Evolutionary conservation across 2,329 filamentous ascomycete species (phyloP), one percentile per base, ranked within the genome.

Genomic region (Neonectria punicea): DNA sequence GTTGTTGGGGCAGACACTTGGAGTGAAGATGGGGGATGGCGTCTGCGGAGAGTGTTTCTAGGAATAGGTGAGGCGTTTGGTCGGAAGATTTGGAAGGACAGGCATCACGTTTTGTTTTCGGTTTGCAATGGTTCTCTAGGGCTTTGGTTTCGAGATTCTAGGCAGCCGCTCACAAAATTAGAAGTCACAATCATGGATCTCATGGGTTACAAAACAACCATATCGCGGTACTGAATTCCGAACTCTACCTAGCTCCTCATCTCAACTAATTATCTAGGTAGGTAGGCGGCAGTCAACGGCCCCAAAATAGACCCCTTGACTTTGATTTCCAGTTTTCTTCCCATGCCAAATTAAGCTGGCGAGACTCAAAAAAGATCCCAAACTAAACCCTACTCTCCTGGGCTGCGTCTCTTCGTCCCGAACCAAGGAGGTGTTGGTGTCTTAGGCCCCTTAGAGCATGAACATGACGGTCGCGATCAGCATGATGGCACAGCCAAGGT

Each of bases 401-500:
- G 20, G 18, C 22, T 49, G 14, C 18, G 5, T 46, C 22, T 28
- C 20, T 25, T 53, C 30, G 39, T 49, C 18, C 30, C 28, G 3
- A 51, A 30, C 18, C 50, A 32, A 32, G 36, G 44, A 44, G 41
- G 46, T 50, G 25, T 32, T 25, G 57, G 28, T 51, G 30, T 30
- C 34, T 5, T 53, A 11, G 13, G 11, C 28, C 16, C 25, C 53
- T 74, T 75, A 82, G 58, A 80, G 65, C 50, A 77, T 62, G 43
- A 79, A 74, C 73, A 78, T 75, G 54, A 79, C 67, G 50, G 71
- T 71, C 13, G 76, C 77, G 41, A 80, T 63, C 57, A 81, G 68
- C 76, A 83, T 76, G 67, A 81, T 69, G 41, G 75, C 69, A 65
- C 77, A 79, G 44, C 76, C 74, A 28, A 81, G 70, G 59, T 77